Evolutionary conservation across 257 asterid genomes (phyloP).

Genomic region (Fraxinus anomala): DNA sequence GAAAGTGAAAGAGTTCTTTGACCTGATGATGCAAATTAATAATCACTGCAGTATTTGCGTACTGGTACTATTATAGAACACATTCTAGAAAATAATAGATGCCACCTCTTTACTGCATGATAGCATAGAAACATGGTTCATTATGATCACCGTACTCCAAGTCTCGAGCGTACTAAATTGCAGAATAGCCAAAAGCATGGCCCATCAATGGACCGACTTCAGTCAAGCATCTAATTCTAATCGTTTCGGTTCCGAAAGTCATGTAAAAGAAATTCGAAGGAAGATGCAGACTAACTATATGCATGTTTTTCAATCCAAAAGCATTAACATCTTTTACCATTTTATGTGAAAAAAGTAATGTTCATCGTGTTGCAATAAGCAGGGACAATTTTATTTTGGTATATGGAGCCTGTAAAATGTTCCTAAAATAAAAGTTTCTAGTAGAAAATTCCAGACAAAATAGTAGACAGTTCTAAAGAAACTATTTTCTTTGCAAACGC

Average conservation of each 20-base stretch:
- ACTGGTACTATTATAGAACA: neutral
- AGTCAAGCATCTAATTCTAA: neutral
- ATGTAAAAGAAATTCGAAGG: neutral
- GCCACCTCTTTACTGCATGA: neutral
- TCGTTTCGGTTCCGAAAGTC: neutral
- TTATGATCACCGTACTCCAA: neutral
- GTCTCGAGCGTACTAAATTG: neutral
- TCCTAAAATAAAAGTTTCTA: neutral
- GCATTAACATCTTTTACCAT: neutral
- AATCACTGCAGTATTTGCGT: neutral
- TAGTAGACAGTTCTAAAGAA: neutral
- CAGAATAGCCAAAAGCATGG: neutral
- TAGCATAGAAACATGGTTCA: neutral
- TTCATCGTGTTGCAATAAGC: neutral
- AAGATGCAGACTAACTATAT: neutral
- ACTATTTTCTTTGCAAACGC: neutral
- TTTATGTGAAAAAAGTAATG: neutral
- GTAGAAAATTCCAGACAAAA: slow-evolving; percentile 7
- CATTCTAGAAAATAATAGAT: neutral
- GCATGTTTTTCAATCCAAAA: neutral
- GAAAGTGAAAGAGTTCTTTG: too few species aligned
- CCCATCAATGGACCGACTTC: neutral
- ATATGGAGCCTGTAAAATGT: neutral
- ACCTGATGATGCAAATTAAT: neutral
- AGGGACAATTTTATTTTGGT: neutral